Base-by-base conservation (phyloP, 768 basidiomycete genomes). In the Suillus placidus region DNA sequence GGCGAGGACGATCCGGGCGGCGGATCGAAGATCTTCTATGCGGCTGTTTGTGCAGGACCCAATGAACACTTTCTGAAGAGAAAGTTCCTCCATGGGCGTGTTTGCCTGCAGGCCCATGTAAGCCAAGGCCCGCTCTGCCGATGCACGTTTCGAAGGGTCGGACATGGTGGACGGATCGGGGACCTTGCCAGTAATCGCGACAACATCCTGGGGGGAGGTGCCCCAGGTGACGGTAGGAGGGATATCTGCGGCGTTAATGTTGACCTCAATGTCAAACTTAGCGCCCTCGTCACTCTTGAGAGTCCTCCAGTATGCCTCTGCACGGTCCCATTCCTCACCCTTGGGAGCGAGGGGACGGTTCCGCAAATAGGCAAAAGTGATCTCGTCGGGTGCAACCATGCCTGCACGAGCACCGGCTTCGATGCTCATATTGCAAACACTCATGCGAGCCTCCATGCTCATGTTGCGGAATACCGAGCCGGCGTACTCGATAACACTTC, bases 31-130 rank as follows among this genome's bases (percentile, higher is more conserved):
- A 78, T 97, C 94, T 77, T 95, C 94, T 66, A 97, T 94, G 55
- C 94, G 92, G 71, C 92, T 91, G 80, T 96, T 97, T 72, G 94
- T 97, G 82, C 94, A 97, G 5, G 94, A 95, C 16, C 94, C 94
- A 67, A 97, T 90, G 83, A 97, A 97, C 34, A 95, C 88, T 77
- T 95, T 97, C 82, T 95, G 91, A 66, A 97, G 77, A 60, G 80
- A 79, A 75, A 97, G 86, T 60, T 91, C 85, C 77, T 93, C 85
- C 87, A 96, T 92, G 32, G 79, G 87, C 7, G 87, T 90, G 72
- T 91, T 91, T 2, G 94, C 82, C 49, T 82, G 81, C 66, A 97
- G 87, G 60, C 92, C 94, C 94, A 95, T 95, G 77, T 97, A 97
- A 26, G 85, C 78, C 72, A 97, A 82, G 12, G 93, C 87, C 35